A percentile compares a stretch with the other conserved stretches of the same genome.
These are phyloP conservation scores for Hyphopichia fennica DNA, from an alignment of 1,139 yeast genomes.

Conservation along the genomic window DNA sequence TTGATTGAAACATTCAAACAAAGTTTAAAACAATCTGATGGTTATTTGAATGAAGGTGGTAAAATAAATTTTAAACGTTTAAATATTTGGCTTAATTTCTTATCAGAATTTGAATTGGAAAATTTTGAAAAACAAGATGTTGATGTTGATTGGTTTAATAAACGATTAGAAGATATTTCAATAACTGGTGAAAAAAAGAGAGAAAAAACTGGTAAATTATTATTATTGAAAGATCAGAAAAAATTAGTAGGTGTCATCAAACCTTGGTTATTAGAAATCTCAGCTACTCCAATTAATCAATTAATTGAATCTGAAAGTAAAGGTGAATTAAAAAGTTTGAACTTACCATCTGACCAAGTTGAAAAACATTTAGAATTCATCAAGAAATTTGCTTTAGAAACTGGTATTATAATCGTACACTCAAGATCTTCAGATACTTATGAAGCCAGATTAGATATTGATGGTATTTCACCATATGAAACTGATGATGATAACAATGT, in stretches of 20 bases:
- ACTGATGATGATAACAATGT: conserved; percentile 60
- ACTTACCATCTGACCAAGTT: conserved; percentile 50
- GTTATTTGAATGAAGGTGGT: conserved; percentile 84
- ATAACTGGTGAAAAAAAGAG: conserved; percentile 70
- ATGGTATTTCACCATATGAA: conserved; percentile 68
- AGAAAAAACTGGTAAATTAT: conserved; percentile 61
- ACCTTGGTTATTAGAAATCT: conserved; percentile 63
- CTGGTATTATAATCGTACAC: conserved; percentile 66
- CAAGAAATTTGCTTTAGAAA: conserved; percentile 61
- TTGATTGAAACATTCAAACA: conserved; percentile 85
- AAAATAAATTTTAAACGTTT: conserved; percentile 73
- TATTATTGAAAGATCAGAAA: conserved; percentile 73
- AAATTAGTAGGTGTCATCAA: conserved; percentile 58
- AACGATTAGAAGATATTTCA: conserved; percentile 77
- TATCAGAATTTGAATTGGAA: conserved; percentile 74
- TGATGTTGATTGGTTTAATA: conserved; percentile 90
- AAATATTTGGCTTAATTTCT: conserved; percentile 67
- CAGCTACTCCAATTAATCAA: conserved; percentile 26
- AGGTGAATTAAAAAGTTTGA: conserved; percentile 47
- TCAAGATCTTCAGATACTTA: conserved; percentile 55
- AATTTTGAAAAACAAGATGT: conserved; percentile 78
- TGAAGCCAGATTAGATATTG: conserved; percentile 64
- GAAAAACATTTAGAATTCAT: conserved; percentile 56
- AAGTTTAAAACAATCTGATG: conserved; percentile 71
- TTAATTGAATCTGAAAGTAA: conserved; percentile 39